These are phyloP conservation scores for Psilocybe subaeruginosa DNA, from an alignment of 768 basidiomycete species.

Conservation along the genomic window DNA sequence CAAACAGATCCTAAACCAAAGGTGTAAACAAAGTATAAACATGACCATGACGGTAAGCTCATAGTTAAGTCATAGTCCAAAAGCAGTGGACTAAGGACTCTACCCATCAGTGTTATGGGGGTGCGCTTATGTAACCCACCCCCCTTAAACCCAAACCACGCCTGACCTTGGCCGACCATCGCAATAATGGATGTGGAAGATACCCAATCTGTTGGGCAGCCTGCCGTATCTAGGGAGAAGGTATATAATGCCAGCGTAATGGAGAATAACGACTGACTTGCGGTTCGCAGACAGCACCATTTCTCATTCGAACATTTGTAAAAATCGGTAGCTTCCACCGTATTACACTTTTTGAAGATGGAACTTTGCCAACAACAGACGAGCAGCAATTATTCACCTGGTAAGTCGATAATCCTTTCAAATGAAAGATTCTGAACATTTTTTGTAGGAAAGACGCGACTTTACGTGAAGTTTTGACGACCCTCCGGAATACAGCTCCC, in stretches of 20 bases:
- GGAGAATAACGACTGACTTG: neutral
- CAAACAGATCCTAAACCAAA: no score
- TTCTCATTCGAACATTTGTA: constrained; percentile 81
- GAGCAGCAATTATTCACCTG: constrained; percentile 86
- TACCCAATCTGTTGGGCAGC: constrained; percentile 42
- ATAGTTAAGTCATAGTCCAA: neutral
- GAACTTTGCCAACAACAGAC: constrained; percentile 74
- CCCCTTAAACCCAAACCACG: neutral
- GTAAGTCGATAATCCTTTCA: constrained; percentile 35
- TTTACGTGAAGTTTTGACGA: constrained; percentile 76
- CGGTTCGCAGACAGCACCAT: constrained; percentile 66
- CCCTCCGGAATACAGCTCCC: constrained; percentile 73
- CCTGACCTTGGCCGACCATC: neutral
- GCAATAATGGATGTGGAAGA: constrained; percentile 18
- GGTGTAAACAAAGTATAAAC: no score
- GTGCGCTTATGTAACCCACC: neutral
- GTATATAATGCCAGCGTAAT: constrained; percentile 28
- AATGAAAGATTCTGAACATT: neutral
- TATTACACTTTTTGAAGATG: constrained; percentile 75
- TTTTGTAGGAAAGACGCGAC: constrained; percentile 77
- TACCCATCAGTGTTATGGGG: no score
- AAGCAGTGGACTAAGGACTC: no score
- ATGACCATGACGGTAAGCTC: neutral
- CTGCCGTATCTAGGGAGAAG: constrained; percentile 61
- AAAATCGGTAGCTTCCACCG: constrained; percentile 83